Percentiles rank a stretch among this genome's conserved stretches.
These are phyloP conservation scores for Darksidea phi DNA, from an alignment of 495 filamentous ascomycete genomes.

Conservation along the genomic window DNA sequence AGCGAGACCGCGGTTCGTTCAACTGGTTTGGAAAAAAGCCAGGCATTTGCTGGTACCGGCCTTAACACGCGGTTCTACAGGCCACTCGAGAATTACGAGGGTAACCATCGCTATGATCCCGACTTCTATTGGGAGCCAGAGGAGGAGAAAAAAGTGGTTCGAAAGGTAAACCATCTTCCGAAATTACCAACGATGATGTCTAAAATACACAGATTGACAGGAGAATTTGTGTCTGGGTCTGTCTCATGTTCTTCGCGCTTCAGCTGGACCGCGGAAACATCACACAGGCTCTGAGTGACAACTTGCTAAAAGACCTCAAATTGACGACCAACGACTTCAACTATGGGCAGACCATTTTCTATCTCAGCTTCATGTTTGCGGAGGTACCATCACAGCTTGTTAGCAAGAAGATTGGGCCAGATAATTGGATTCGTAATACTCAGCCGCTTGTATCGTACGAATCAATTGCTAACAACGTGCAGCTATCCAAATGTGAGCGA, in stretches of 20 bases:
- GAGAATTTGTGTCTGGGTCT: constrained; percentile 62
- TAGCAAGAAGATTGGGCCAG: constrained; percentile 72
- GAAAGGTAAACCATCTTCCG: constrained; percentile 53
- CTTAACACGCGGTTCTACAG: constrained; percentile 40
- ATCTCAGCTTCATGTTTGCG: constrained; percentile 61
- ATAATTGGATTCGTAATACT: constrained; percentile 67
- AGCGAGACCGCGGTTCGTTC: constrained; percentile 9
- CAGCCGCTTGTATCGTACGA: background rate
- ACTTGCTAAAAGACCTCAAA: constrained; percentile 61
- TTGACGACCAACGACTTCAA: constrained; percentile 77
- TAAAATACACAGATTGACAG: constrained; percentile 51
- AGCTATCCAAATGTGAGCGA: constrained; percentile 61
- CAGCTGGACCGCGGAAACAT: constrained; percentile 80
- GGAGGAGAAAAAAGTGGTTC: constrained; percentile 67
- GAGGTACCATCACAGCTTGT: constrained; percentile 74
- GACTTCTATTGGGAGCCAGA: constrained; percentile 66
- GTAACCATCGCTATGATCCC: constrained; percentile 73
- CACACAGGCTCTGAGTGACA: constrained; percentile 67
- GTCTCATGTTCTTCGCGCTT: constrained; percentile 79
- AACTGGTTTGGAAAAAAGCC: constrained; percentile 3
- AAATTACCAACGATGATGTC: background rate
- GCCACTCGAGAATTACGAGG: constrained; percentile 64
- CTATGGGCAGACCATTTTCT: constrained; percentile 72
- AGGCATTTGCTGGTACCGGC: constrained; percentile 33
- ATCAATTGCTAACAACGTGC: background rate